Evolutionary conservation across 129 eudicot species (phyloP), one percentile per base, ranked within the genome.

Genomic region (Erigeron canadensis): DNA sequence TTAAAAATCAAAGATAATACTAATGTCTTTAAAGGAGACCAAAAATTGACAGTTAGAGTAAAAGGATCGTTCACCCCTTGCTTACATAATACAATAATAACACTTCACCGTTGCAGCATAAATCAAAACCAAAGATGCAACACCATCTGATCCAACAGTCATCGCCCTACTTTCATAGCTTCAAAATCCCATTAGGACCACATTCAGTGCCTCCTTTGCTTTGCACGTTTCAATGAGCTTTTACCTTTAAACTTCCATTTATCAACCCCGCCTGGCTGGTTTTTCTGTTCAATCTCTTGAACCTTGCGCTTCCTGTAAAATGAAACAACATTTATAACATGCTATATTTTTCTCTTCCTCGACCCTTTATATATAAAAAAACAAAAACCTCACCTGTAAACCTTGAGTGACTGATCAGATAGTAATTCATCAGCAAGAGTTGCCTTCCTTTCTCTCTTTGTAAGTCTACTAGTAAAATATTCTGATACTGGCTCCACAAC

Each of bases 271-370:
- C 75, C 88, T 5, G 98, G 95, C 53, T 81, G 78, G 72, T 81
- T 81, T 61, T 71, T 65, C 41, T 75, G 87, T 74, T 92, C 96
- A 65, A 89, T 89, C 80, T 92, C 95, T 43, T 70, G 75, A 62
- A 92, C 96, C 86, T 89, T 92, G 9, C 98, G 98, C 77, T 92
- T 92, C 88, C 98, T 93, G 82, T 77, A 75, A 40, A 62, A 65
- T 48, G 12, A 16, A 63, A 66, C 47, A 22, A 19, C 3, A 55
- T 37, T n/a, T 22, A 15, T 15, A 59, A 15, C 46, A 59, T 22
- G 34, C 34, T 28, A 28, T 28, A 28, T 28, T 28, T 18, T 13
- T 3, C 34, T 37, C 73, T 48, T 51, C 22, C 2, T 12, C 21
- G 13, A 21, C 34, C 7, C 37, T 17, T 51, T 22, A 42, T 45